Base-by-base conservation (phyloP, 2,329 filamentous ascomycete genomes). In the Fusarium dimerum region DNA sequence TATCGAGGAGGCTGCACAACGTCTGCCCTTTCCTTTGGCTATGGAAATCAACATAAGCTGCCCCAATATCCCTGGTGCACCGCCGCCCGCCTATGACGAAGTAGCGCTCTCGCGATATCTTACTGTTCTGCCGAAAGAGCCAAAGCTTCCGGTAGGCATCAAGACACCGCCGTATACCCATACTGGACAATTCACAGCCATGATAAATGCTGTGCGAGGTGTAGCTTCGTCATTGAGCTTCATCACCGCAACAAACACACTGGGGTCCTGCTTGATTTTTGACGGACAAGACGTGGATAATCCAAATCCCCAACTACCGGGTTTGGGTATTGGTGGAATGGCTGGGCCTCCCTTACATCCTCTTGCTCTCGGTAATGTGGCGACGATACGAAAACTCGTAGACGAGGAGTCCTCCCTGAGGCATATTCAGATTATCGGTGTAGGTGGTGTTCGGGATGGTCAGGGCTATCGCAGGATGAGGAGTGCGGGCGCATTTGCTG, bases 131-230 rank as follows among this genome's bases (percentile, higher is more conserved):
- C 70, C 74, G 0, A 40, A 56, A 0, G 56, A 67, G 3, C 71
- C 76, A 6, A 47, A 8, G 7, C 55, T 79, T 15, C 69, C 78
- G 3, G 59, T 77, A 10, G 89, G 89, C 0, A 76, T 92, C 57
- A 93, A 93, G 66, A 86, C 84, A 1, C 89, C 89, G 6, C 89
- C 89, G 0, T 92, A 90, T 62, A 92, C 88, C 0, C 83, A 91
- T 64, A 71, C 79, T 1, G 82, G 77, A 1, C 84, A 92, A 64
- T 92, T 87, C 65, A 66, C 73, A 1, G 75, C 73, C 16, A 69
- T 92, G 13, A 67, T 84, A 2, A 56, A 68, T 0, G 81, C 84
- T 0, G 69, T 92, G 6, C 59, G 2, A 59, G 60, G 9, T 55
- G 63, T n/a, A 53, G 58, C 55, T 8, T 62, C 56, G 0, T 65